A percentile compares a stretch with the other conserved stretches of the same genome.
phyloP scores from a whole-genome alignment of 2,329 filamentous ascomycete species.

The Talaromyces sp. region DNA sequence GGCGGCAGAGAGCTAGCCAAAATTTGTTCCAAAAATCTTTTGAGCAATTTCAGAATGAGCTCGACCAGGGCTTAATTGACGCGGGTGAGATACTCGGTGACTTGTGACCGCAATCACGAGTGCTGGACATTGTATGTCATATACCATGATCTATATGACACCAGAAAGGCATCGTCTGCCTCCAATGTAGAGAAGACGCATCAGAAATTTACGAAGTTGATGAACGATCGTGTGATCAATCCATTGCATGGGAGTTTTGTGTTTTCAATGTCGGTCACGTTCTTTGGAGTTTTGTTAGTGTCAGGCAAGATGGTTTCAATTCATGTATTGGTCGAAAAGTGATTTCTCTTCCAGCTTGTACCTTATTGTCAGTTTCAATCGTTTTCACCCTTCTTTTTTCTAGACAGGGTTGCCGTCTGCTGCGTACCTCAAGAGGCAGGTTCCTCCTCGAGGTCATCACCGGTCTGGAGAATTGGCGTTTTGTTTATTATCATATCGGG shows the following conservation, averaged over 20 bases:
- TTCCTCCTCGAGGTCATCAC: background rate
- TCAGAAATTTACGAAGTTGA: conserved; percentile 7
- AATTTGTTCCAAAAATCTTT: background rate
- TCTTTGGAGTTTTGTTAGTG: conserved; percentile 4
- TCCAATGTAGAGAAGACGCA: conserved; percentile 2
- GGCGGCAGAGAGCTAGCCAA: background rate
- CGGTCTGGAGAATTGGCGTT: background rate
- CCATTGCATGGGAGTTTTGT: conserved; percentile 5
- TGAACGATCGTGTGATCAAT: conserved; percentile 3
- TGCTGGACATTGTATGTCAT: conserved; percentile 6
- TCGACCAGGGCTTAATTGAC: conserved; percentile 10
- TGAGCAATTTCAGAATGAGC: conserved; percentile 1
- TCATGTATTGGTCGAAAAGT: conserved; percentile 7
- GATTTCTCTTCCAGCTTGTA: background rate
- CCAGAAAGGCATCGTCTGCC: conserved; percentile 1
- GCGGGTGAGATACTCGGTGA: conserved; percentile 10
- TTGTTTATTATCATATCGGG: background rate
- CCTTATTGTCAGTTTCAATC: conserved; percentile 2
- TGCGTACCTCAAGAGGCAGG: background rate
- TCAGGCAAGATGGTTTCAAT: background rate
- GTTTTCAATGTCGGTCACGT: background rate
- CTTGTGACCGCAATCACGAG: conserved; percentile 5
- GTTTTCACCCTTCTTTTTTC: background rate
- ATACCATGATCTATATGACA: background rate
- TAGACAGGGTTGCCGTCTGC: background rate